A percentile compares a stretch with the other conserved stretches of the same genome.
Conservation (phyloP, 345 rosid genomes). For the Lepidium aucheri region DNA sequence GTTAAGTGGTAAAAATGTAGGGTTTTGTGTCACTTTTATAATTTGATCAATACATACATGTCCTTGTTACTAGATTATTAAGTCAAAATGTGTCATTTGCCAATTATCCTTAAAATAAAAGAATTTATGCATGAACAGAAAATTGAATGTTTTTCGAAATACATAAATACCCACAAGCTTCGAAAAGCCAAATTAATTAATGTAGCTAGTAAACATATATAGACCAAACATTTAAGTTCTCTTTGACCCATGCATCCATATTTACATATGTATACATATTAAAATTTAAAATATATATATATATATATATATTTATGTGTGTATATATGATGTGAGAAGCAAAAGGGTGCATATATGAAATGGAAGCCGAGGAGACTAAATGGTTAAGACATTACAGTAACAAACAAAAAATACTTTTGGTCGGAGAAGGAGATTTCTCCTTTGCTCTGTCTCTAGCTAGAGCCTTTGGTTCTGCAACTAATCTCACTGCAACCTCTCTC, state of each 20-base stretch:
- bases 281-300: too few relatives aligned
- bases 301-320: too few relatives aligned
- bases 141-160: neutral
- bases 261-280: neutral
- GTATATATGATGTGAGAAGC: neutral
- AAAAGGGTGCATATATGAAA: neutral
- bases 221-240: slow-evolving; percentile 7
- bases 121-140: neutral
- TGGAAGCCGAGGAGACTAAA: slow-evolving; percentile 16
- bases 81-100: too few relatives aligned
- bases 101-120: too few relatives aligned
- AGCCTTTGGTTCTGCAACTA: slow-evolving; percentile 41
- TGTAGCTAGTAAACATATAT: neutral
- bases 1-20: too few relatives aligned
- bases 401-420: slow-evolving; percentile 34
- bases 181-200: slow-evolving; percentile 11
- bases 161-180: slow-evolving; percentile 4
- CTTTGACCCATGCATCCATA: slow-evolving; percentile 7
- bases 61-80: too few relatives aligned
- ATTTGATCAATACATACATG: too few relatives aligned
- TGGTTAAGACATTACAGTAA: slow-evolving; percentile 33
- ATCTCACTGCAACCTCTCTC: slow-evolving; percentile 40
- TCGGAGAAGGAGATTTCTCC: slow-evolving; percentile 59
- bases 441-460: slow-evolving; percentile 41
- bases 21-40: too few relatives aligned